phyloP scores from a whole-genome alignment of 108 stramenopile genomes.

The Pseudonitzschia multiseries region DNA sequence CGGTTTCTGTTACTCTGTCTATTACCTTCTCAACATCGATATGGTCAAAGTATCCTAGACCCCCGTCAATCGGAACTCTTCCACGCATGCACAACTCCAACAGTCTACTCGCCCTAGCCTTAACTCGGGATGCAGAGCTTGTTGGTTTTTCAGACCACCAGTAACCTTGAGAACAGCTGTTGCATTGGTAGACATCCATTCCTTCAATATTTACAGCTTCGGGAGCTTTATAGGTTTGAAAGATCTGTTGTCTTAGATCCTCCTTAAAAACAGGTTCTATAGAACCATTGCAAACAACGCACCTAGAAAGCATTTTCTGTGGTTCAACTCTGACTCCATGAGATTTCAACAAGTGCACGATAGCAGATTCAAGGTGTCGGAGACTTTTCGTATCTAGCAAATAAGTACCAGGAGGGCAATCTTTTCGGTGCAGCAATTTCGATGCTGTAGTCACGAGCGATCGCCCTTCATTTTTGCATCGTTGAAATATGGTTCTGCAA shows the following conservation, averaged over 20 bases:
- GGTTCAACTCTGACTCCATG: slow-evolving; percentile 76
- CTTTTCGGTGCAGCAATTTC: slow-evolving; percentile 69
- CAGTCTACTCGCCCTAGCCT: slow-evolving; percentile 64
- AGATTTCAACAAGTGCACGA: slow-evolving; percentile 67
- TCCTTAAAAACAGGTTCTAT: slow-evolving; percentile 59
- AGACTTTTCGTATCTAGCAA: slow-evolving; percentile 62
- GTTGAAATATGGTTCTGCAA: slow-evolving; percentile 62
- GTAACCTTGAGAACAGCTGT: slow-evolving; percentile 75
- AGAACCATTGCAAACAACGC: slow-evolving; percentile 85
- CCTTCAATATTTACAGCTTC: slow-evolving; percentile 41
- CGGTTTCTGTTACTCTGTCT: slow-evolving; percentile 10
- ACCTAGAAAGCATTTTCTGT: slow-evolving; percentile 63
- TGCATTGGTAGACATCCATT: slow-evolving; percentile 71
- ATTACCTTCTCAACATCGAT: slow-evolving; percentile 51
- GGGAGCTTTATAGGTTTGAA: slow-evolving; percentile 61
- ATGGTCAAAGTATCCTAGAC: slow-evolving; percentile 70
- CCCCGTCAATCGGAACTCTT: slow-evolving; percentile 59
- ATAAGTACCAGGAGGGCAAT: slow-evolving; percentile 85
- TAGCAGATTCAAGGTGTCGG: slow-evolving; percentile 59
- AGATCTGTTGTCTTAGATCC: slow-evolving; percentile 53
- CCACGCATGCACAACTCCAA: slow-evolving; percentile 64
- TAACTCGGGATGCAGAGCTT: slow-evolving; percentile 79
- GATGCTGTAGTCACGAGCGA: slow-evolving; percentile 83
- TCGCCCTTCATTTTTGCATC: slow-evolving; percentile 67
- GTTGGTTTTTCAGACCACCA: slow-evolving; percentile 84